phyloP scores from a whole-genome alignment of 352 stramenopile species.

The Globisporangium apiculatum region DNA sequence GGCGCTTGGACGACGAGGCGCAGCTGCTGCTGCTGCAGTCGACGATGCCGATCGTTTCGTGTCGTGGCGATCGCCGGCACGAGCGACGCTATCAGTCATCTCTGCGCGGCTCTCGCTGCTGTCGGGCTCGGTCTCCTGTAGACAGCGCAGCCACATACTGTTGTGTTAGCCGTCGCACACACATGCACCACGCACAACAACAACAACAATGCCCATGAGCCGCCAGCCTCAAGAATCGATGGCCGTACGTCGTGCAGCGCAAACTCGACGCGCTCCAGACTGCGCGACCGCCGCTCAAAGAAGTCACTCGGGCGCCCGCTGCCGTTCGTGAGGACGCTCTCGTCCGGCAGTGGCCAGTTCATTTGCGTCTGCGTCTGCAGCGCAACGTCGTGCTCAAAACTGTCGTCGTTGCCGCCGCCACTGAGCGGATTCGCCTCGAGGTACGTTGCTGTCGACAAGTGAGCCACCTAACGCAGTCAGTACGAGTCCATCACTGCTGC shows the following conservation, averaged over 20 bases:
- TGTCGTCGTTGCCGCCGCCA: slow-evolving; percentile 23
- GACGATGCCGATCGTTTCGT: not conserved
- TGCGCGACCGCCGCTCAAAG: slow-evolving; percentile 65
- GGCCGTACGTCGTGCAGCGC: slow-evolving; percentile 17
- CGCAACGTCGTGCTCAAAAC: slow-evolving; percentile 30
- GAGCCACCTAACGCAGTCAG: not conserved
- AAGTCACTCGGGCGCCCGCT: slow-evolving; percentile 51
- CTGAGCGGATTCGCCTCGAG: slow-evolving; percentile 37
- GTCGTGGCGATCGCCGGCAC: too few relatives aligned
- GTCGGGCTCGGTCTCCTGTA: not conserved
- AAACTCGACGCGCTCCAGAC: slow-evolving; percentile 65
- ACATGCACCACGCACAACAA: not conserved
- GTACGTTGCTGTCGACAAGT: slow-evolving; percentile 24
- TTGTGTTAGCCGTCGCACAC: not conserved
- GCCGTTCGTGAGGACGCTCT: slow-evolving; percentile 12
- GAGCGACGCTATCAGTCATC: too few relatives aligned
- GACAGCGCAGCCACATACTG: not conserved
- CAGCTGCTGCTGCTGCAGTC: not conserved
- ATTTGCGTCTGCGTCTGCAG: slow-evolving; percentile 22
- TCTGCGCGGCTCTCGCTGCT: too few relatives aligned
- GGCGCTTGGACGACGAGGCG: not conserved
- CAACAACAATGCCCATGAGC: too few relatives aligned
- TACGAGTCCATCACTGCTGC: not conserved
- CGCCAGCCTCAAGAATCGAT: too few relatives aligned
- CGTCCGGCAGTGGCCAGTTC: slow-evolving; percentile 9